A percentile compares a stretch with the other conserved stretches of the same genome.
These are phyloP conservation scores for Cladophialophora carrionii DNA, from an alignment of 2,329 filamentous ascomycete species.

Conservation along the genomic window DNA sequence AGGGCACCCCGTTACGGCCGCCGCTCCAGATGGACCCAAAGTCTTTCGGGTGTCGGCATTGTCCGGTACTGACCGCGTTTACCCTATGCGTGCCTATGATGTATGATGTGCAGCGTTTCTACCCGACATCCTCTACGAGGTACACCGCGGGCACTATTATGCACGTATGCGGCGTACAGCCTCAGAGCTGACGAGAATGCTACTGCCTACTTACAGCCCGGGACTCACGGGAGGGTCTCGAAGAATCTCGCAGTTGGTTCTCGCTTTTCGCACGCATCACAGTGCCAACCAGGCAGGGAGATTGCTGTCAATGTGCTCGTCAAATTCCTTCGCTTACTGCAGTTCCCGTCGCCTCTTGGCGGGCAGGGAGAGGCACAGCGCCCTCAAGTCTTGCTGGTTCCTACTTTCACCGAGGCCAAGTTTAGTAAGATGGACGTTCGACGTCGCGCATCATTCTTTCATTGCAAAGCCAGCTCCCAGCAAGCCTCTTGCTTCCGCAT, in stretches of 20 bases:
- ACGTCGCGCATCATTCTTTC: background rate
- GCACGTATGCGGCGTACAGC: background rate
- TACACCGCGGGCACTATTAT: background rate
- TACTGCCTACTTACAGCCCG: background rate
- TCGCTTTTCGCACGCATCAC: background rate
- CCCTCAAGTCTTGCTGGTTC: background rate
- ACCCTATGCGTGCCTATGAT: no score
- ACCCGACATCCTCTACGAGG: background rate
- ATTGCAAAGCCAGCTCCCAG: background rate
- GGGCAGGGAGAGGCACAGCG: background rate
- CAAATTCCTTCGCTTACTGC: background rate
- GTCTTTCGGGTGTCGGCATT: background rate
- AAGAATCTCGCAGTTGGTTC: background rate
- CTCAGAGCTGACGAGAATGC: background rate
- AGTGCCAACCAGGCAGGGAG: background rate
- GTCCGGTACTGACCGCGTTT: background rate
- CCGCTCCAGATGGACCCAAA: background rate
- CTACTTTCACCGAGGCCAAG: conserved; percentile 5
- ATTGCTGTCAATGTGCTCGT: background rate
- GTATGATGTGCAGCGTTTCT: background rate
- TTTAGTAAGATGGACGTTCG: conserved; percentile 4
- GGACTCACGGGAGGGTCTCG: background rate
- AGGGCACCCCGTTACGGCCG: background rate
- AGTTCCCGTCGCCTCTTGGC: background rate
- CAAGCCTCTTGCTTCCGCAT: background rate